A percentile compares a stretch with the other conserved stretches of the same genome.
Conservation (phyloP, 805 yeast species). For the Kuraishia hungarica region DNA sequence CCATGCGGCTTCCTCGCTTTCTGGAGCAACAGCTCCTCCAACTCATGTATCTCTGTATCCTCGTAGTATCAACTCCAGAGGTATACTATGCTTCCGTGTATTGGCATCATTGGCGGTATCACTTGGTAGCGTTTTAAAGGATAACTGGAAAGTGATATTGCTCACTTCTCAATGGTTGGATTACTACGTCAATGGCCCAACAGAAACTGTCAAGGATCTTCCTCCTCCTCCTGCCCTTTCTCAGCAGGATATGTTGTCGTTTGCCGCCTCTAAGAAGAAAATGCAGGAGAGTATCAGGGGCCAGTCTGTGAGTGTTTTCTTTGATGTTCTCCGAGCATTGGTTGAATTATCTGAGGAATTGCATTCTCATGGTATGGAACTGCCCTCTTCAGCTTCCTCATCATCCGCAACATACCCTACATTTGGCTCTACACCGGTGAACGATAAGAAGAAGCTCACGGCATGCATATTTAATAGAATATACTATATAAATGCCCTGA, state of each 20-base stretch:
- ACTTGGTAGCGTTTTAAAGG: slow-evolving; percentile 63
- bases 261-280: slow-evolving; percentile 51
- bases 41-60: slow-evolving; percentile 18
- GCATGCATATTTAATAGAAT: slow-evolving; percentile 37
- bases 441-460: slow-evolving; percentile 26
- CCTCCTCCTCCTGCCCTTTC: slow-evolving; percentile 37
- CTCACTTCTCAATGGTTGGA: slow-evolving; percentile 74
- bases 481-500: slow-evolving; percentile 45
- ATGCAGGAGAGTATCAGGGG: slow-evolving; percentile 53
- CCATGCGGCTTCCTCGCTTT: slow-evolving; percentile 22
- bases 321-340: slow-evolving; percentile 37
- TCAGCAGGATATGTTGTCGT: slow-evolving; percentile 36
- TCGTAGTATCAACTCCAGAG: slow-evolving; percentile 52
- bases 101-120: slow-evolving; percentile 70
- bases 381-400: not conserved
- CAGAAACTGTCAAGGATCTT: slow-evolving; percentile 29
- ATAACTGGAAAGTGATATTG: slow-evolving; percentile 57
- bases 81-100: slow-evolving; percentile 71
- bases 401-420: slow-evolving; percentile 1
- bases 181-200: slow-evolving; percentile 58
- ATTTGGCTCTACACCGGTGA: not conserved
- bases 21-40: slow-evolving; percentile 10
- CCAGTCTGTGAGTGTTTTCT: slow-evolving; percentile 44
- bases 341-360: slow-evolving; percentile 30
- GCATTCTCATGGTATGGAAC: slow-evolving; percentile 2